phyloP scores from a whole-genome alignment of 495 filamentous ascomycete genomes.

The Xylaria acuta region DNA sequence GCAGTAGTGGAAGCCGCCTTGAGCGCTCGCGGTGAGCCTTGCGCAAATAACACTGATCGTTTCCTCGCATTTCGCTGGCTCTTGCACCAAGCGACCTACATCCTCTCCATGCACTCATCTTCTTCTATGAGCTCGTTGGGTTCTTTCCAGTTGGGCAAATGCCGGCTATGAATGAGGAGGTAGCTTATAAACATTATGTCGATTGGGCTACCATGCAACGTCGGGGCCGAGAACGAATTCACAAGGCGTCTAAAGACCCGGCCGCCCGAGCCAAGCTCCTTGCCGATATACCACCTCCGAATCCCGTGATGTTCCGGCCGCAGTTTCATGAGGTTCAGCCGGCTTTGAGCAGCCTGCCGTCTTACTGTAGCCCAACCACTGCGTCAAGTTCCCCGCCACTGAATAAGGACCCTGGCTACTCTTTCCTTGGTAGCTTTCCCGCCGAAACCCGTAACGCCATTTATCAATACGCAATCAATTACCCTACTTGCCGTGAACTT shows the following conservation, averaged over 20 bases:
- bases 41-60: slow-evolving; percentile 3
- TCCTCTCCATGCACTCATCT: neutral
- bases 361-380: slow-evolving; percentile 29
- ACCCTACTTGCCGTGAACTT: slow-evolving; percentile 37
- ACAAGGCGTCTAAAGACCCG: slow-evolving; percentile 36
- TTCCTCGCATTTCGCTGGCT: neutral
- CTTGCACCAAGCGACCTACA: neutral
- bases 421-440: slow-evolving; percentile 40
- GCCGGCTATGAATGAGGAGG: neutral
- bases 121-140: neutral
- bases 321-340: slow-evolving; percentile 31
- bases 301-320: slow-evolving; percentile 26
- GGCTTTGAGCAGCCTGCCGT: slow-evolving; percentile 33
- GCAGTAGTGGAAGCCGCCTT: neutral
- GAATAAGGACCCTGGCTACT: slow-evolving; percentile 9
- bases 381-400: neutral
- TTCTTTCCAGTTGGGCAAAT: neutral
- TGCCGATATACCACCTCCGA: slow-evolving; percentile 34
- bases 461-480: slow-evolving; percentile 37
- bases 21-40: neutral
- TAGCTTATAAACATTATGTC: neutral
- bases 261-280: slow-evolving; percentile 29
- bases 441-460: slow-evolving; percentile 44
- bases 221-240: slow-evolving; percentile 36
- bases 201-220: slow-evolving; percentile 36